phyloP scores from a whole-genome alignment of 176 grass and related monocot species.

The Aegilops longissima region DNA sequence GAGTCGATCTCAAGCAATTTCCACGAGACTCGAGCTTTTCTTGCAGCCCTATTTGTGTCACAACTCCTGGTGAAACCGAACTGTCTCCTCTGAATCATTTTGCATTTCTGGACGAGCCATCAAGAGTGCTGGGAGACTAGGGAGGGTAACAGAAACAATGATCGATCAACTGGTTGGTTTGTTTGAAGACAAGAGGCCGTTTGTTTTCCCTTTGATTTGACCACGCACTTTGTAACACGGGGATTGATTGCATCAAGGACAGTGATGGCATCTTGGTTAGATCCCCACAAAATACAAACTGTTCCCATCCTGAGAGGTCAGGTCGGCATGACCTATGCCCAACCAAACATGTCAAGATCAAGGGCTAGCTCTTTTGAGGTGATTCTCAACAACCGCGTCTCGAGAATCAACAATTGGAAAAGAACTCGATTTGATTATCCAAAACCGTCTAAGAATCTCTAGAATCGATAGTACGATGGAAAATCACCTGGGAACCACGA shows the following conservation, averaged over 20 bases:
- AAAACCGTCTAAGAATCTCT: too few relatives aligned
- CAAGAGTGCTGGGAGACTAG: background rate
- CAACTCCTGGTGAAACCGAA: background rate
- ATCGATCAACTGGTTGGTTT: background rate
- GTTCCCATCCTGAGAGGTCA: background rate
- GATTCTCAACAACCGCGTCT: too few relatives aligned
- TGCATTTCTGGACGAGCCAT: too few relatives aligned
- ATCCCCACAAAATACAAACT: background rate
- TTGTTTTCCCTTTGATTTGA: slow-evolving; percentile 14
- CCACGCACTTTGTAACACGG: background rate
- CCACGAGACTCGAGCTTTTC: too few relatives aligned
- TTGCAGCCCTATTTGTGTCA: background rate
- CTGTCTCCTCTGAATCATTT: background rate
- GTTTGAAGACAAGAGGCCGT: background rate
- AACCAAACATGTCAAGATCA: background rate
- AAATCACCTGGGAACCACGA: too few relatives aligned
- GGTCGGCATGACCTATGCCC: background rate
- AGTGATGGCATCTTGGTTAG: slow-evolving; percentile 7
- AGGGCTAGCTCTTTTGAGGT: too few relatives aligned
- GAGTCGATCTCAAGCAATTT: too few relatives aligned
- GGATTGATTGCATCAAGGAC: background rate
- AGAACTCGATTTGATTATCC: too few relatives aligned
- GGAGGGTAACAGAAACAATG: background rate
- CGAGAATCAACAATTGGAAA: too few relatives aligned
- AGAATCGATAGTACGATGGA: too few relatives aligned